Percentiles rank a stretch among this genome's conserved stretches.
These are phyloP conservation scores for Isoetes taiwanensis DNA, from an alignment of 75 land plant genomes.

Conservation along the genomic window DNA sequence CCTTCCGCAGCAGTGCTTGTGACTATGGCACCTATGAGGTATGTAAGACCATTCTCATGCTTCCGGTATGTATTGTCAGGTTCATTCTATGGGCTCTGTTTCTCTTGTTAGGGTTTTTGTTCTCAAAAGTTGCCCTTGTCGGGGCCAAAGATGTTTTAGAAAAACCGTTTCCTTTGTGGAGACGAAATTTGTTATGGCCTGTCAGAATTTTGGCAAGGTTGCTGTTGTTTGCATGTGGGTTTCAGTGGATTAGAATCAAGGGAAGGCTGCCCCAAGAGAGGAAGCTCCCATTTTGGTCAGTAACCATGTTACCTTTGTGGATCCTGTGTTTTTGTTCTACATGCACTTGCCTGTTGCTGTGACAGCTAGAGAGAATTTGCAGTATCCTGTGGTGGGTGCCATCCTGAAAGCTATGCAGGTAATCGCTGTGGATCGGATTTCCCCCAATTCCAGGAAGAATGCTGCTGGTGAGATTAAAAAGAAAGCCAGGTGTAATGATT, in stretches of 20 bases:
- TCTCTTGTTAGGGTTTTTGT: background rate
- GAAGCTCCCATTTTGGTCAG: background rate
- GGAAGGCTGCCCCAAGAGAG: background rate
- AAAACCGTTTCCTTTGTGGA: background rate
- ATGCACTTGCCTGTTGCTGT: background rate
- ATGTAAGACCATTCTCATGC: background rate
- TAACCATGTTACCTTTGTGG: conserved; percentile 3
- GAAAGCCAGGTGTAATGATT: background rate
- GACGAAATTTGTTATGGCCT: background rate
- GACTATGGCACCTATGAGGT: background rate
- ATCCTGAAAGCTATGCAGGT: background rate
- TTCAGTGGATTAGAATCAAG: background rate
- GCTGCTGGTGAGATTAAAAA: background rate
- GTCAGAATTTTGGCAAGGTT: background rate
- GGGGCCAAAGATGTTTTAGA: background rate
- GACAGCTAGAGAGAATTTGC: background rate
- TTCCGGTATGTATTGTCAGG: background rate
- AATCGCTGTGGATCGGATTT: background rate
- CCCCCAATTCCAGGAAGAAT: background rate
- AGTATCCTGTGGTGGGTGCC: background rate
- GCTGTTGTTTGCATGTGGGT: background rate
- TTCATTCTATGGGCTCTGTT: background rate
- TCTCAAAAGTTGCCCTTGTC: background rate
- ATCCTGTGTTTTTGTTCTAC: conserved; percentile 1
- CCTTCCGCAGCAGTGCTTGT: background rate